These are phyloP conservation scores for Kalmusia sp. DNA, from an alignment of 2,329 filamentous ascomycete species.

Conservation along the genomic window DNA sequence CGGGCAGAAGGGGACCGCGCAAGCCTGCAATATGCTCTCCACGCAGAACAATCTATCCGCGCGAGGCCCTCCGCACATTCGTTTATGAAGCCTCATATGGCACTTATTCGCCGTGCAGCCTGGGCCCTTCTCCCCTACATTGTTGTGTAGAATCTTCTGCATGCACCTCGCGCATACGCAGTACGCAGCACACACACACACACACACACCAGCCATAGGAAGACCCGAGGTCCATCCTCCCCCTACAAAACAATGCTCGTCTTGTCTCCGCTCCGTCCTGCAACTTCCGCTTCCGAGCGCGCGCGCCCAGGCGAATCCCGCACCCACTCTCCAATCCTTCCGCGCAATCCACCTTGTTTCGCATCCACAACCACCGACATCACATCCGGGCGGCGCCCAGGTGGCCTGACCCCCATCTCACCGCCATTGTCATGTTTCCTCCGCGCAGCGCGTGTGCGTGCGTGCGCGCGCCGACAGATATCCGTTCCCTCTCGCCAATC, in stretches of 20 bases:
- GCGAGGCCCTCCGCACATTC: not conserved
- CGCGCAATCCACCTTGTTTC: not conserved
- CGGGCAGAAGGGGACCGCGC: slow-evolving; percentile 8
- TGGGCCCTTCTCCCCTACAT: not conserved
- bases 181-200: too few relatives aligned
- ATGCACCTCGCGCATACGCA: too few relatives aligned
- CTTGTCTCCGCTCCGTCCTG: slow-evolving; percentile 3
- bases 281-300: slow-evolving; percentile 7
- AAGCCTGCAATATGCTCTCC: not conserved
- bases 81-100: slow-evolving; percentile 3
- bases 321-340: not conserved
- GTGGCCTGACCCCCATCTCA: slow-evolving; percentile 7
- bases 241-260: too few relatives aligned
- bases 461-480: not conserved
- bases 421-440: slow-evolving; percentile 6
- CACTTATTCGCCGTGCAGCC: not conserved
- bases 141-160: too few relatives aligned
- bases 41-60: not conserved
- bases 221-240: not conserved
- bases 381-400: not conserved
- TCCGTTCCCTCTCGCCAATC: slow-evolving; percentile 6
- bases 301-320: slow-evolving; percentile 2
- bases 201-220: too few relatives aligned
- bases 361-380: not conserved
- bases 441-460: not conserved